phyloP scores from a whole-genome alignment of 768 basidiomycete species.

The Rhodotorula toruloides region DNA sequence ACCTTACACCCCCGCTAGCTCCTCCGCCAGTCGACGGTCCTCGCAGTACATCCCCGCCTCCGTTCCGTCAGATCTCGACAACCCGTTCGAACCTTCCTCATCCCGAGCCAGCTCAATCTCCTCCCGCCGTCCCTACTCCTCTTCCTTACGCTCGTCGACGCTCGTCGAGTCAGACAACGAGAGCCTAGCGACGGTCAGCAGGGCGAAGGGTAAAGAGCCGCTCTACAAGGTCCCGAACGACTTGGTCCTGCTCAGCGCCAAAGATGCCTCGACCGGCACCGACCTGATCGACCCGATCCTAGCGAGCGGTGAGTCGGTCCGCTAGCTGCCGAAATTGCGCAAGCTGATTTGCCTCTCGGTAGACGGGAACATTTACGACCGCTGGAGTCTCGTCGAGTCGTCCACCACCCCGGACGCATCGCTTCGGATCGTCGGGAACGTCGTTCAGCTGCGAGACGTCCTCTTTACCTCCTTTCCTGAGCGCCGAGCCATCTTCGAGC shows the following conservation, averaged over 20 bases:
- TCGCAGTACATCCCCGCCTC: neutral
- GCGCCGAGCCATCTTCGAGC: constrained; percentile 6
- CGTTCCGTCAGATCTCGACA: neutral
- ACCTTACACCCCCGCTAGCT: neutral
- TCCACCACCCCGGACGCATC: constrained; percentile 9
- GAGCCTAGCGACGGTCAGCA: neutral
- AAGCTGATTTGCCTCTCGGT: neutral
- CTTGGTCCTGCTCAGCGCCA: constrained; percentile 11
- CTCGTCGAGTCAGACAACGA: neutral
- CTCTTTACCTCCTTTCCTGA: constrained; percentile 26
- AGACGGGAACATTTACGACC: constrained; percentile 37
- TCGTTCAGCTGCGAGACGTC: constrained; percentile 35
- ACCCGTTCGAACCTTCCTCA: neutral
- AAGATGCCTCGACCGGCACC: constrained; percentile 18
- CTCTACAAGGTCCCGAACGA: constrained; percentile 7
- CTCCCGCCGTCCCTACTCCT: neutral
- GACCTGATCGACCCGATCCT: constrained; percentile 31
- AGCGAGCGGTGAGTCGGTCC: constrained; percentile 14
- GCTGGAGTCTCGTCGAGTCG: constrained; percentile 21
- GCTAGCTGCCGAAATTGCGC: too few relatives aligned
- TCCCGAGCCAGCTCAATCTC: neutral
- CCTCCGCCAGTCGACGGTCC: neutral
- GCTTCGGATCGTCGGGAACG: constrained; percentile 30
- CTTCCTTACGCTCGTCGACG: neutral
- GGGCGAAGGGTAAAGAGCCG: constrained; percentile 9